Percentiles rank a stretch among this genome's conserved stretches.
phyloP scores from a whole-genome alignment of 192 early-diverging fungal genomes.

The Phlyctochytrium planicorne region DNA sequence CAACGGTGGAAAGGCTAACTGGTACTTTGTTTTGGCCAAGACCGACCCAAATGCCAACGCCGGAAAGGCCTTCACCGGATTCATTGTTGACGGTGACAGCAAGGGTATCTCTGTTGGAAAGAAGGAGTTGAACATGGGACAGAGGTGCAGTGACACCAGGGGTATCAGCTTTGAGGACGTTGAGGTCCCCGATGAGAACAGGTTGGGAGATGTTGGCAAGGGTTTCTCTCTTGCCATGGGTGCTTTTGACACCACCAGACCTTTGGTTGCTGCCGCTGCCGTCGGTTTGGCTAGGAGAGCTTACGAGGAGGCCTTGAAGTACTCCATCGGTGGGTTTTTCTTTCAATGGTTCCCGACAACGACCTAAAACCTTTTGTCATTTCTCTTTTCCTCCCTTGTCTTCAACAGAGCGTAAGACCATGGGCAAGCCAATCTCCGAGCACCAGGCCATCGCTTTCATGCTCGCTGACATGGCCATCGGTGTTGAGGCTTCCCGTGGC shows the following conservation, averaged over 20 bases:
- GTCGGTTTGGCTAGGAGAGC: conserved; percentile 89
- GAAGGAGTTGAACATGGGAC: conserved; percentile 98
- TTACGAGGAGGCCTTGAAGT: conserved; percentile 88
- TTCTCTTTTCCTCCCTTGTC: not conserved
- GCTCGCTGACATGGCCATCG: conserved; percentile 97
- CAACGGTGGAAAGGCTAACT: conserved; percentile 94
- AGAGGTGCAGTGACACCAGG: conserved; percentile 88
- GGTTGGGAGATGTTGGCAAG: conserved; percentile 79
- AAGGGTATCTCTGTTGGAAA: conserved; percentile 88
- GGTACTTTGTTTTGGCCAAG: conserved; percentile 93
- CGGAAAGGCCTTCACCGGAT: conserved; percentile 89
- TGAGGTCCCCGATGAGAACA: conserved; percentile 75
- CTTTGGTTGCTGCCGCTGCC: conserved; percentile 84
- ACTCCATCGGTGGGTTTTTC: conserved; percentile 51
- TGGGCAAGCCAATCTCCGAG: conserved; percentile 83
- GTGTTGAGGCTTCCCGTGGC: conserved; percentile 82
- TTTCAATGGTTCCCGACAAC: no score
- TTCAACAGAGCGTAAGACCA: conserved; percentile 84
- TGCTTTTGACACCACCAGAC: conserved; percentile 92
- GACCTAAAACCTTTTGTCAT: conserved; percentile 6
- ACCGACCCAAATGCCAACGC: conserved; percentile 77
- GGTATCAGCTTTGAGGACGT: conserved; percentile 88
- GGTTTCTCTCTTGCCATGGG: conserved; percentile 99
- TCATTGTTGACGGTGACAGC: conserved; percentile 89
- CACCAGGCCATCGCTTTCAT: conserved; percentile 93